Conservation (phyloP, 2,329 filamentous ascomycete genomes). For the Dactylellina parvicollis region DNA sequence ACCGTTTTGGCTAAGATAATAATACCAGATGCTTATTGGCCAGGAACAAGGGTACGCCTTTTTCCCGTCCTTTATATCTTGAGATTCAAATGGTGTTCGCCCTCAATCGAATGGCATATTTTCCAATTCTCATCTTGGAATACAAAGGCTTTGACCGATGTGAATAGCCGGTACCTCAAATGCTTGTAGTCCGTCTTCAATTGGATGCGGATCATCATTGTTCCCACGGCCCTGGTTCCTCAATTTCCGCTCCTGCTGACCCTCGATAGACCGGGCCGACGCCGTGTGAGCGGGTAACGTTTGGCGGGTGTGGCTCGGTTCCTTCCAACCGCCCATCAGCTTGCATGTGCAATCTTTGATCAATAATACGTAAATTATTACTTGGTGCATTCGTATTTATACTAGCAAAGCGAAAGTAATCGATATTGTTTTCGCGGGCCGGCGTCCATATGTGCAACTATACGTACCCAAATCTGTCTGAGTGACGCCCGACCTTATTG, state of each 20-base stretch:
- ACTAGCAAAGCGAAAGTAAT: background rate
- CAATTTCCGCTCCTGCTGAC: slow-evolving; percentile 20
- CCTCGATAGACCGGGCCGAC: slow-evolving; percentile 18
- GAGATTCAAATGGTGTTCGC: background rate
- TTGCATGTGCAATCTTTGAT: background rate
- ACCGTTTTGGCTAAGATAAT: slow-evolving; percentile 25
- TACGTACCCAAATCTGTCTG: background rate
- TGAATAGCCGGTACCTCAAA: slow-evolving; percentile 10
- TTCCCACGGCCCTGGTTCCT: slow-evolving; percentile 18
- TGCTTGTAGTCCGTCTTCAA: background rate
- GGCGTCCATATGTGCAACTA: background rate
- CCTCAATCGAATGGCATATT: background rate
- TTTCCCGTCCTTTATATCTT: no score
- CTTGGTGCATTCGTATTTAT: background rate
- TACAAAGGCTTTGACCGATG: background rate
- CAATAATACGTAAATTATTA: background rate
- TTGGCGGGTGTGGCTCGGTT: slow-evolving; percentile 37
- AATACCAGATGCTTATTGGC: slow-evolving; percentile 19
- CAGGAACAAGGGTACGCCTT: background rate
- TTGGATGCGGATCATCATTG: slow-evolving; percentile 29
- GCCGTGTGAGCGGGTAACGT: slow-evolving; percentile 1
- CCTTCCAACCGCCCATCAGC: slow-evolving; percentile 10
- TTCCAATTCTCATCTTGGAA: slow-evolving; percentile 1
- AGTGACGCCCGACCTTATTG: background rate
- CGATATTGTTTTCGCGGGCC: background rate